Conservation (phyloP, 1,284 basidiomycete genomes). For the Amylostereum areolatum region DNA sequence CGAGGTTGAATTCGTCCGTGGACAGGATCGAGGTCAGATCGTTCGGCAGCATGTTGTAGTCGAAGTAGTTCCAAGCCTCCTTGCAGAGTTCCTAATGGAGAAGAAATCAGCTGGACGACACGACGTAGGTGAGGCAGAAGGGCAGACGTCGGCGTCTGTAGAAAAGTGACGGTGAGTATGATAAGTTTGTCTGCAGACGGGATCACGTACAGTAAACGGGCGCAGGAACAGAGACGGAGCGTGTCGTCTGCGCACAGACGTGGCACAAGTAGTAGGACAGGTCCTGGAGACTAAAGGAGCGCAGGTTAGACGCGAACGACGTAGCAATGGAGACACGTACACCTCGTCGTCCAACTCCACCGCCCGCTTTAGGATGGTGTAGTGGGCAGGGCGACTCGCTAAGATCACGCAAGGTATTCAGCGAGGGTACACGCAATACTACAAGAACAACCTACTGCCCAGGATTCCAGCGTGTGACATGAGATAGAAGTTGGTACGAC, state of each 20-base stretch:
- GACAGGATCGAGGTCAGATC: not conserved
- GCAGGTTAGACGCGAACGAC: constrained; percentile 15
- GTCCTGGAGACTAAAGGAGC: constrained; percentile 38
- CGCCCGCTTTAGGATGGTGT: constrained; percentile 54
- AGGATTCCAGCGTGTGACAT: not conserved
- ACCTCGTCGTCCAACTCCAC: constrained; percentile 22
- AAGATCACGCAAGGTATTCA: not conserved
- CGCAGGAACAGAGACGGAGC: constrained; percentile 62
- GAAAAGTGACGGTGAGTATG: not conserved
- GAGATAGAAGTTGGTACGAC: not conserved
- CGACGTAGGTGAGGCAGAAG: not conserved
- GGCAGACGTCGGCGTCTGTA: constrained; percentile 1
- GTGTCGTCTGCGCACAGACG: constrained; percentile 50
- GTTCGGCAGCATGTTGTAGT: not conserved
- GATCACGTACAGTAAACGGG: constrained; percentile 54
- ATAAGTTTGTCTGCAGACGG: not conserved
- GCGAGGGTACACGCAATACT: not conserved
- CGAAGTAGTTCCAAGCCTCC: not conserved
- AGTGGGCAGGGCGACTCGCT: constrained; percentile 52
- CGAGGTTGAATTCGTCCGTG: not conserved
- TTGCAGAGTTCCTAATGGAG: not conserved
- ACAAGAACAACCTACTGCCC: constrained; percentile 21
- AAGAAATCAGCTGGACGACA: not conserved
- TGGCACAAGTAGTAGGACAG: constrained; percentile 51
- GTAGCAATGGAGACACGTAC: constrained; percentile 22